These are phyloP conservation scores for Voacanga thouarsii DNA, from an alignment of 257 asterid genomes.

Conservation along the genomic window DNA sequence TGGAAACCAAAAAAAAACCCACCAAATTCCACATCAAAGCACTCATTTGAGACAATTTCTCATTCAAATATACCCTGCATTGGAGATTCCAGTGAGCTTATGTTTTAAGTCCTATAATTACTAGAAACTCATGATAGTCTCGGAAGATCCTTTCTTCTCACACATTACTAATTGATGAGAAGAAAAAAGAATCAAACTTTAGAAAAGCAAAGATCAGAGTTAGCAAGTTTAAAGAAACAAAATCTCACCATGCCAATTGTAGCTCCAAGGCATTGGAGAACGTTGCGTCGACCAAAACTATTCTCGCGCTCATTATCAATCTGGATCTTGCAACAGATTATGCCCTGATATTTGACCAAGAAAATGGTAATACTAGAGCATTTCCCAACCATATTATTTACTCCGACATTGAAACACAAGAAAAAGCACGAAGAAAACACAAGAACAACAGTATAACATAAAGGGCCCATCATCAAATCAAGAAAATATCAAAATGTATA, in stretches of 20 bases:
- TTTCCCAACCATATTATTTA: neutral
- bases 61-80: neutral
- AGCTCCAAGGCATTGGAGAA: slow-evolving; percentile 65
- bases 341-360: slow-evolving; percentile 31
- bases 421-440: neutral
- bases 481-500: neutral
- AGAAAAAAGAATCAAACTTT: neutral
- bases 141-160: neutral
- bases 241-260: slow-evolving; percentile 62
- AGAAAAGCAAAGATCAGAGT: neutral
- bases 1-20: neutral
- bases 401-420: neutral
- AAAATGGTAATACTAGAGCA: slow-evolving; percentile 1
- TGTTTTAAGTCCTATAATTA: neutral
- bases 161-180: neutral
- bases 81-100: neutral
- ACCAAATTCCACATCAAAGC: neutral
- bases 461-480: neutral
- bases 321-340: slow-evolving; percentile 49
- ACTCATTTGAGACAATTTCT: neutral
- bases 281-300: slow-evolving; percentile 52
- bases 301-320: slow-evolving; percentile 32
- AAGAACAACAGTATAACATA: neutral
- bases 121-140: neutral
- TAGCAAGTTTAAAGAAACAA: slow-evolving; percentile 6